A percentile compares a stretch with the other conserved stretches of the same genome.
These are phyloP conservation scores for Warburgia ugandensis DNA, from an alignment of 164 flowering plant genomes.

Conservation along the genomic window DNA sequence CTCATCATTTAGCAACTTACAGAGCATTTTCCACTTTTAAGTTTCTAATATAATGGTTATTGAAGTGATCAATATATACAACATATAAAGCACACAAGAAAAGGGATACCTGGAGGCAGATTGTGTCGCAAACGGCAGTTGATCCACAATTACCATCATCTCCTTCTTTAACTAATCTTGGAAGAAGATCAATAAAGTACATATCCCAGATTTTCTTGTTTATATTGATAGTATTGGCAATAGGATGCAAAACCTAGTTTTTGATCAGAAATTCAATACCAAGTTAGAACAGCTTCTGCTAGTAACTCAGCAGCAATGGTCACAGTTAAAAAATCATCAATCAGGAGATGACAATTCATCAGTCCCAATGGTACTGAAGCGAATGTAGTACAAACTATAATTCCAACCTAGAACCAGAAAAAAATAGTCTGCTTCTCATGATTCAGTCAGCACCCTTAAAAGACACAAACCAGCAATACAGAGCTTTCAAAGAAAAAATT, in stretches of 20 bases:
- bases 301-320: too few species aligned
- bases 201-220: conserved; percentile 71
- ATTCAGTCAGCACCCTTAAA: too few species aligned
- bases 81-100: too few species aligned
- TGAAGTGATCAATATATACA: background rate
- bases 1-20: too few species aligned
- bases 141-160: conserved; percentile 94
- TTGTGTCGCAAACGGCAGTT: conserved; percentile 82
- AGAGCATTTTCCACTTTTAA: too few species aligned
- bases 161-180: conserved; percentile 75
- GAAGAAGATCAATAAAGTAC: conserved; percentile 76
- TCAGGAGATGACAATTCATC: background rate
- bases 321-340: background rate
- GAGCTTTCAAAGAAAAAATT: too few species aligned
- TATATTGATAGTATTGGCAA: conserved; percentile 73
- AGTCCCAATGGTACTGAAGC: background rate
- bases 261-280: conserved; percentile 5
- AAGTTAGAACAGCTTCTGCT: conserved; percentile 3
- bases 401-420: too few species aligned
- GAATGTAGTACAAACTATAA: background rate
- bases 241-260: conserved; percentile 73
- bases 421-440: too few species aligned
- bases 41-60: too few species aligned
- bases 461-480: too few species aligned
- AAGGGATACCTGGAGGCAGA: conserved; percentile 75